phyloP scores from a whole-genome alignment of 2,329 filamentous ascomycete species.

The Periconia sp. region DNA sequence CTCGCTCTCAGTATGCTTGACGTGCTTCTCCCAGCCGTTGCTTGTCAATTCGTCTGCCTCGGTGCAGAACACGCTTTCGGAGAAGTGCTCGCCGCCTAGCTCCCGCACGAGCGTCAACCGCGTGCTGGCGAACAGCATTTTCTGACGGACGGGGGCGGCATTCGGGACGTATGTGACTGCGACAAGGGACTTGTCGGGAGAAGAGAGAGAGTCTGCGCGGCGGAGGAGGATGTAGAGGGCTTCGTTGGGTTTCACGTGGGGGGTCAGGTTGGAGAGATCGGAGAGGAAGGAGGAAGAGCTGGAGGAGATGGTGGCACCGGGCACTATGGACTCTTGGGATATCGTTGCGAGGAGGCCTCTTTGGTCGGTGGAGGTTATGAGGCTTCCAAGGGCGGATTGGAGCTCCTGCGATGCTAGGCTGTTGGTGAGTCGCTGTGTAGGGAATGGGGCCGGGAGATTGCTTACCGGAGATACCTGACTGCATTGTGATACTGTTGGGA shows the following conservation, averaged over 20 bases:
- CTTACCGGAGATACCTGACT: conserved; percentile 78
- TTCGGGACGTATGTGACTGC: conserved; percentile 83
- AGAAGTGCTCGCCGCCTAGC: conserved; percentile 78
- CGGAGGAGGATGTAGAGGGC: conserved; percentile 79
- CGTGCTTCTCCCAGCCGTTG: conserved; percentile 74
- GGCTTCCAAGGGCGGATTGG: conserved; percentile 71
- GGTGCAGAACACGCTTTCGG: conserved; percentile 77
- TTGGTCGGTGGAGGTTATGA: conserved; percentile 66
- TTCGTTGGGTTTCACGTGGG: conserved; percentile 68
- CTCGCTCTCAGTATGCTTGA: conserved; percentile 65
- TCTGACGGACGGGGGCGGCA: conserved; percentile 77
- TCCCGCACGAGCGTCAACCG: conserved; percentile 77
- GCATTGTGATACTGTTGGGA: conserved; percentile 61
- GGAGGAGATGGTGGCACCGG: conserved; percentile 61
- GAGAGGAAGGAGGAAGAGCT: conserved; percentile 62
- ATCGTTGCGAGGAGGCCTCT: conserved; percentile 78
- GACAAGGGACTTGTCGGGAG: conserved; percentile 54
- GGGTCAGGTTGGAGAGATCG: conserved; percentile 68
- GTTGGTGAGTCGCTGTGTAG: conserved; percentile 18
- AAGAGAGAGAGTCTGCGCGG: conserved; percentile 61
- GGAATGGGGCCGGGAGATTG: background rate
- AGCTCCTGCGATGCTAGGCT: conserved; percentile 74
- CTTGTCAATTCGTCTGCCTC: conserved; percentile 71
- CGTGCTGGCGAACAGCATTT: conserved; percentile 85
- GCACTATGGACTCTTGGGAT: conserved; percentile 68